Conservation (phyloP, 495 filamentous ascomycete genomes). For the Aspergillus avenaceus region DNA sequence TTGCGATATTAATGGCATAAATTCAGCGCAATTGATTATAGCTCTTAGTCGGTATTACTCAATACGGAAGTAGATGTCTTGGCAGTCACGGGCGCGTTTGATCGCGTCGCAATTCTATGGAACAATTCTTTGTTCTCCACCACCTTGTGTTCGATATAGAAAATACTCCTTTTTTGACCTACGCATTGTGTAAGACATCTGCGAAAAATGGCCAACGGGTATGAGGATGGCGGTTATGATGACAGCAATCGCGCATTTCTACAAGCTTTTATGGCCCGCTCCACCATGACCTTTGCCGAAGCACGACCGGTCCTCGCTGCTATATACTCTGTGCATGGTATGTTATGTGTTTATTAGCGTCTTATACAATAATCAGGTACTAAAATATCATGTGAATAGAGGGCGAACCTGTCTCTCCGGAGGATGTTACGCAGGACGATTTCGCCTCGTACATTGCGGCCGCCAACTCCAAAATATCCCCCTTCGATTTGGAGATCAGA, state of each 20-base stretch:
- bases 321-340: slow-evolving; percentile 60
- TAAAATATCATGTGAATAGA: slow-evolving; percentile 23
- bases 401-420: slow-evolving; percentile 35
- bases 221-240: slow-evolving; percentile 33
- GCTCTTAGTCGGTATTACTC: neutral
- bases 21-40: neutral
- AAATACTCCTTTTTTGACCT: no score
- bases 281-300: slow-evolving; percentile 69
- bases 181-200: no score
- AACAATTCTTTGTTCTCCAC: no score
- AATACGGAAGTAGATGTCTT: neutral
- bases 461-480: slow-evolving; percentile 66
- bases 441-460: slow-evolving; percentile 64
- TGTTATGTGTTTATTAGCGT: neutral
- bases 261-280: slow-evolving; percentile 80
- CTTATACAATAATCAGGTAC: neutral
- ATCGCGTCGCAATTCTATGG: neutral
- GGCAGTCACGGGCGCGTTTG: neutral
- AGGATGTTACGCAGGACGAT: slow-evolving; percentile 63
- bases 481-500: slow-evolving; percentile 84
- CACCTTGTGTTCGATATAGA: no score
- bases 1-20: slow-evolving; percentile 16
- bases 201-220: neutral
- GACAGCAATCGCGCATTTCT: slow-evolving; percentile 88
- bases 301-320: slow-evolving; percentile 69